phyloP scores from a whole-genome alignment of 2,329 filamentous ascomycete species.

The Colletotrichum gloeosporioides region DNA sequence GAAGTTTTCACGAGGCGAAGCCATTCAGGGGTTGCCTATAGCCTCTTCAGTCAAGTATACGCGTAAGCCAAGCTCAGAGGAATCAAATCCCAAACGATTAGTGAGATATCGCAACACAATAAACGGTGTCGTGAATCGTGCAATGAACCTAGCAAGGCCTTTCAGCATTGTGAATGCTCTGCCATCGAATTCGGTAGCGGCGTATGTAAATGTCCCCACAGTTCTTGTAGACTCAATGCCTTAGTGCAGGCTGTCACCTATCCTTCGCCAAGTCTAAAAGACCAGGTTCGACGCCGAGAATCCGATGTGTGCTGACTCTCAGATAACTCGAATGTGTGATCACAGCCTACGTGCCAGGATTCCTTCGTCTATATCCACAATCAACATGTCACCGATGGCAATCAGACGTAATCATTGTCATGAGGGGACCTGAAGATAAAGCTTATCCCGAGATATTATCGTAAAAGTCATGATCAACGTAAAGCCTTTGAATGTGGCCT shows the following conservation, averaged over 20 bases:
- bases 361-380: not conserved
- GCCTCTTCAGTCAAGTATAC: not conserved
- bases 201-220: not conserved
- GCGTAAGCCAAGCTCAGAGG: not conserved
- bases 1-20: not conserved
- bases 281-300: not conserved
- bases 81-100: not conserved
- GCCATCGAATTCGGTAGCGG: not conserved
- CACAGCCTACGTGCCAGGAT: not conserved
- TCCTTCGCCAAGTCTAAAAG: not conserved
- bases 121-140: not conserved
- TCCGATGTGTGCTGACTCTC: not conserved
- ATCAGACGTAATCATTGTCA: not conserved
- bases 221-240: rapidly evolving
- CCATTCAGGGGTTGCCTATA: not conserved
- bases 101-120: not conserved
- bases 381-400: not conserved
- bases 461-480: not conserved
- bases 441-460: not conserved
- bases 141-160: not conserved
- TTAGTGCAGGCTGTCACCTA: not conserved
- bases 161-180: not conserved
- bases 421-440: not conserved
- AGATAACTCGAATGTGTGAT: not conserved
- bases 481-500: not conserved